phyloP scores from a whole-genome alignment of 225 moss, liverwort and hornwort genomes.

The Neckera pumila region DNA sequence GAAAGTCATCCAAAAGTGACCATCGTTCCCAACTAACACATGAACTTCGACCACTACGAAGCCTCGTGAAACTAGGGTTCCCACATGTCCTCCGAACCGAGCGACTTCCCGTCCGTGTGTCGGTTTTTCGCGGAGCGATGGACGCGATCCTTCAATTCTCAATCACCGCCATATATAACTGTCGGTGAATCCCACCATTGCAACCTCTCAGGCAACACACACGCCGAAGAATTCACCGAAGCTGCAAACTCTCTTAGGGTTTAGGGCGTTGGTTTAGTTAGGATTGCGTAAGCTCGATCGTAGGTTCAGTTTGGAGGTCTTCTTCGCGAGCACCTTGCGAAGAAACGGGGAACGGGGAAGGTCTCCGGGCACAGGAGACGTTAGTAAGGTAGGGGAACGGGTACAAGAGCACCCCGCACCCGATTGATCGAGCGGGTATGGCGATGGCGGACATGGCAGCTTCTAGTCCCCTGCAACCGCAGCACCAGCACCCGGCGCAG shows the following conservation, averaged over 20 bases:
- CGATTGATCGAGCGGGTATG: slow-evolving; percentile 16
- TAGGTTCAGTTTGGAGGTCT: neutral
- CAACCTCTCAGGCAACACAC: neutral
- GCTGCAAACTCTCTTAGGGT: neutral
- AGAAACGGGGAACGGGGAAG: neutral
- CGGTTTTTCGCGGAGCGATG: neutral
- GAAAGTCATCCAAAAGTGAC: neutral
- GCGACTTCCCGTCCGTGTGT: neutral
- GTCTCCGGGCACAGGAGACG: neutral
- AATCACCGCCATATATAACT: neutral
- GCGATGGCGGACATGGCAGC: slow-evolving; percentile 66
- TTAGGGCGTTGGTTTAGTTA: neutral
- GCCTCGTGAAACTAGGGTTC: neutral
- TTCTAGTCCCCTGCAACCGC: slow-evolving; percentile 33
- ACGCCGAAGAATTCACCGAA: neutral
- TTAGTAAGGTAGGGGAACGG: neutral
- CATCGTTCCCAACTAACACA: neutral
- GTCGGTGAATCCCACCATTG: neutral
- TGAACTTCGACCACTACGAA: neutral
- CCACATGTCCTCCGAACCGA: neutral
- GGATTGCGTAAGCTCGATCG: neutral
- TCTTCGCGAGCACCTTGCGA: slow-evolving; percentile 4
- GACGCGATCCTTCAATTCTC: neutral
- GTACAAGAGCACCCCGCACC: neutral
- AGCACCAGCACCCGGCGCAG: slow-evolving; percentile 12